Base-by-base conservation (phyloP, 2,329 filamentous ascomycete genomes). In the Cladosporium sp. region DNA sequence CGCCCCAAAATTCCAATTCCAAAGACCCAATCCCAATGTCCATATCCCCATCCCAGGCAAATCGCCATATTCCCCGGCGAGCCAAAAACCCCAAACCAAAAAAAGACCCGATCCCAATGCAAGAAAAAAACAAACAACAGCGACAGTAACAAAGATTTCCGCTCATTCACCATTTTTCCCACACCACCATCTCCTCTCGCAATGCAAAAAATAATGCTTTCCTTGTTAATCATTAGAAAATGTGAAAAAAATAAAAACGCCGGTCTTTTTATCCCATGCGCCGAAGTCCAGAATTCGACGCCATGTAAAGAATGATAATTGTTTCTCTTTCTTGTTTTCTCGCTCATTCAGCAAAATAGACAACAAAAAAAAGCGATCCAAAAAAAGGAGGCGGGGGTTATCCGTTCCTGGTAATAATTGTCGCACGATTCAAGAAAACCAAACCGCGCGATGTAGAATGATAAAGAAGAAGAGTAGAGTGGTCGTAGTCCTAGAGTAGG, bases 131-230 rank as follows among this genome's bases (percentile, higher is more conserved):
- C 40, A 23, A 28, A 29, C 28, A 21, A 2, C 52, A 29, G 23
- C 23, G 23, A 26, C 40, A 46, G 8, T n/a, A 46, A 23, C 40
- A 12, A 46, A 46, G 40, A 46, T 46, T 46, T 46, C 28, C 31
- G 29, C 52, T 31, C 28, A 33, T 55, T 21, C 26, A 29, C 26
- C 18, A 18, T 16, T 23, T 21, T 11, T n/a, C 26, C 12, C 52
- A 18, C 16, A 55, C 28, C 52, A 5, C 49, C 28, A 29, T 3
- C 49, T 52, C 49, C 49, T 55, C 52, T 21, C n/a, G 52, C 52
- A 33, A 55, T 55, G 52, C 52, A 55, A 55, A 33, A 16, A n/a
- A 44, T n/a, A 46, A 55, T 55, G 52, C 28, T 55, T 21, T 26
- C 37, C n/a, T 46, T n/a, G 40, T n/a, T 21, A 14, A 44, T 44